Evolutionary conservation across 1,139 yeast species (phyloP), one percentile per base, ranked within the genome.

Genomic region (Candida dubliniensis): DNA sequence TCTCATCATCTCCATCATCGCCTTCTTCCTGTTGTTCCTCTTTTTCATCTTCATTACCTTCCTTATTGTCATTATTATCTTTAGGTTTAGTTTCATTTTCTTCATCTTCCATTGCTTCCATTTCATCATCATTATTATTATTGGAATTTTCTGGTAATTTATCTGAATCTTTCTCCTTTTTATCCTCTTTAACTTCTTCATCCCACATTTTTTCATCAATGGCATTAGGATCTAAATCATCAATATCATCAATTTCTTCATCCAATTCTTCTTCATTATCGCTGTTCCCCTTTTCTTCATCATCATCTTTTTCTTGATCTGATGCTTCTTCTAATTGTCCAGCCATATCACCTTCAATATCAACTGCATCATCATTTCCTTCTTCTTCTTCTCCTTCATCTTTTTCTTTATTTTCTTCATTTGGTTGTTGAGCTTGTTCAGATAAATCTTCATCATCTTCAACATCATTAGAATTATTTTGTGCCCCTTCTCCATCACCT

Each of bases 161-260:
- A 31, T 87, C 90, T 14, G 89, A 77, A 39, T 84, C 85, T 58
- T 85, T 84, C 56, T 85, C 89, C 57, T 85, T 83, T 35, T 78
- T 76, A 44, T 82, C 82, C 10, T 87, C 91, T 45, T 82, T 78
- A 11, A 87, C 87, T 61, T 91, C 90, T 58, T 90, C 98, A 58
- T 93, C 95, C 99, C 99, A 93, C 96, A 93, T 88, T 69, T 93
- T 93, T 56, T 95, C 99, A 63, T 95, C 99, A 41, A 93, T 81
- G 5, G 96, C 96, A 64, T 91, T 88, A 1, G 96, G 96, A 72
- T 93, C 98, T 47, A 87, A 73, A 45, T 89, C 95, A 60, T 90
- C 96, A 34, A 91, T 72, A 56, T 90, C 89, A 52, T 95, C 98
- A 44, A 91, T 76, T 58, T 90, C 95, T 55, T 93, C 98, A 56